Evolutionary conservation across 352 stramenopile species (phyloP).

Genomic region (Lagenidium giganteum): DNA sequence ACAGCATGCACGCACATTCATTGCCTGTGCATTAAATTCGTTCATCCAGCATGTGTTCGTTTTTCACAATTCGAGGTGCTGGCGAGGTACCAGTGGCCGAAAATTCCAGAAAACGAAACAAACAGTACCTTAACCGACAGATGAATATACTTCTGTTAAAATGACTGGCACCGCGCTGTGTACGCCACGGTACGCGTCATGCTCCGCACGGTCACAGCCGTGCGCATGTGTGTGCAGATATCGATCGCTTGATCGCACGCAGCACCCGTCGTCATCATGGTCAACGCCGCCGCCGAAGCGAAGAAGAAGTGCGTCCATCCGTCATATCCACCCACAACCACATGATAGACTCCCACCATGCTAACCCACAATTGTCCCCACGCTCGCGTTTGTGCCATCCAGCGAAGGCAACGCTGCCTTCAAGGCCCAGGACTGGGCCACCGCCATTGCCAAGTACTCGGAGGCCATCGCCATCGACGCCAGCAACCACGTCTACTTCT

Average conservation of each 20-base stretch:
- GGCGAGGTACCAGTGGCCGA: background rate
- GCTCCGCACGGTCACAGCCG: background rate
- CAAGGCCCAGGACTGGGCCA: slow-evolving; percentile 86
- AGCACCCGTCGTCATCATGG: slow-evolving; percentile 29
- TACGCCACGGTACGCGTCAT: slow-evolving; percentile 4
- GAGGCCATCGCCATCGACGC: slow-evolving; percentile 87
- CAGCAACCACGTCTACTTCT: slow-evolving; percentile 92
- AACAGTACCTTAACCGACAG: slow-evolving; percentile 2
- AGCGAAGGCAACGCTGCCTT: slow-evolving; percentile 95
- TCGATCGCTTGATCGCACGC: too few relatives aligned
- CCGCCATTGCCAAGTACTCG: slow-evolving; percentile 91
- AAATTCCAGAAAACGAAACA: background rate
- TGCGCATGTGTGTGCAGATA: too few relatives aligned
- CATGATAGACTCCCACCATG: too few relatives aligned
- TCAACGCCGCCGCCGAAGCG: slow-evolving; percentile 66
- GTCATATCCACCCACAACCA: background rate
- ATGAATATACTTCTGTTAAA: slow-evolving; percentile 1
- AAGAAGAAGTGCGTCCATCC: slow-evolving; percentile 73
- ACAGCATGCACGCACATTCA: too few relatives aligned
- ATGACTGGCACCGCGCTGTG: background rate
- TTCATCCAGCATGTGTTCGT: too few relatives aligned
- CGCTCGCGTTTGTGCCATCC: background rate
- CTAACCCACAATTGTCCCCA: background rate
- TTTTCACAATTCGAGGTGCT: too few relatives aligned
- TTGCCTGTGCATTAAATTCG: too few relatives aligned